A percentile compares a stretch with the other conserved stretches of the same genome.
Conservation (phyloP, 306 rosid species). For the Purshia tridentata region DNA sequence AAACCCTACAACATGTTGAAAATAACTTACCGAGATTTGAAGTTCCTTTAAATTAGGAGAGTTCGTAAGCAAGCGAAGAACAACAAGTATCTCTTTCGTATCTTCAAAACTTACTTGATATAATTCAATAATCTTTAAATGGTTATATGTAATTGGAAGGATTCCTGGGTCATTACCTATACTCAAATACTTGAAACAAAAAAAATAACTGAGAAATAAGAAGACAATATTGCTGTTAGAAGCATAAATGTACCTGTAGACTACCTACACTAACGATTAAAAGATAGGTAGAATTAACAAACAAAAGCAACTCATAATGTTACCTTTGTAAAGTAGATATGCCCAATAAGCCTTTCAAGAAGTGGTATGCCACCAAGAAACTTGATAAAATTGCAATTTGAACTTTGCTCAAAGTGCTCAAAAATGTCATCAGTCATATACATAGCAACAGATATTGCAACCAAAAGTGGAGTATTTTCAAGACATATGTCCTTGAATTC, state of each 20-base stretch:
- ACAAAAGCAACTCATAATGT: constrained; percentile 10
- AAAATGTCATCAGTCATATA: constrained; percentile 69
- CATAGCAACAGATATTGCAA: constrained; percentile 58
- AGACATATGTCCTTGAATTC: constrained; percentile 80
- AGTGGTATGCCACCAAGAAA: constrained; percentile 82
- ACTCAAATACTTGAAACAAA: constrained; percentile 72
- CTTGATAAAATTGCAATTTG: constrained; percentile 67
- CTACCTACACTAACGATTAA: constrained; percentile 11
- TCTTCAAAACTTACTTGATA: constrained; percentile 93
- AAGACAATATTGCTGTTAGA: constrained; percentile 7
- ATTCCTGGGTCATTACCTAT: constrained; percentile 55
- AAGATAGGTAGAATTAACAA: constrained; percentile 5
- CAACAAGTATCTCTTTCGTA: constrained; percentile 78
- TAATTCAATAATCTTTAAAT: constrained; percentile 66
- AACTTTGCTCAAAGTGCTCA: constrained; percentile 58
- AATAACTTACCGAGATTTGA: constrained; percentile 71
- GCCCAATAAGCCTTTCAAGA: constrained; percentile 79
- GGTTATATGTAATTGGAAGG: constrained; percentile 48
- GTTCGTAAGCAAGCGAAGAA: constrained; percentile 75
- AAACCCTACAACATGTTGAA: background rate
- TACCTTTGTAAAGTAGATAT: constrained; percentile 90
- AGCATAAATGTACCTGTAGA: constrained; percentile 3
- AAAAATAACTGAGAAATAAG: constrained; percentile 13
- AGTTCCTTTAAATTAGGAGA: constrained; percentile 82
- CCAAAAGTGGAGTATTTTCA: constrained; percentile 66